Evolutionary conservation across 78 protist genomes (phyloP), one percentile per base, ranked within the genome.

Genomic region (Mantamonas sphyraenae): DNA sequence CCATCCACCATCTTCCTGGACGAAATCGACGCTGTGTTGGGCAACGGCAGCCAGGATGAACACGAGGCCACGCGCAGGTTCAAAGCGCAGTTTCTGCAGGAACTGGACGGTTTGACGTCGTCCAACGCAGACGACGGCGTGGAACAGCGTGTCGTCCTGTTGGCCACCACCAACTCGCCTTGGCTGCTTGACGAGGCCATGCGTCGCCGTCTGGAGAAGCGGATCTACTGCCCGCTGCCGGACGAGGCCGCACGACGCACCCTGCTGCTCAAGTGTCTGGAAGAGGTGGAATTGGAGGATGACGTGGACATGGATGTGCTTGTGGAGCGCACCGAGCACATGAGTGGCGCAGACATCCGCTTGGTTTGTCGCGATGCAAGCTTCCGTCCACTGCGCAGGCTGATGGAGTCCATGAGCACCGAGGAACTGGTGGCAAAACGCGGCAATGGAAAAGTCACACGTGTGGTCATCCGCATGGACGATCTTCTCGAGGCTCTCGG

Each of bases 111-210:
- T 58, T n/a, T 62, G 17, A 35, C 0, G n/a, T n/a, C n/a, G n/a
- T n/a, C n/a, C 42, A 66, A n/a, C n/a, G n/a, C n/a, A n/a, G n/a
- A n/a, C n/a, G n/a, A n/a, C n/a, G n/a, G n/a, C n/a, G n/a, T n/a
- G n/a, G n/a, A n/a, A 51, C 30, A 51, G 57, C 30, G 57, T n/a
- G 71, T 66, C 17, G 19, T 50, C 57, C 55, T 85, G 19, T 71
- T 84, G 26, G 86, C 73, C 42, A 90, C 90, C 17, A 43, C 80
- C 26, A 83, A 83, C 67, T 38, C 56, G 12, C 88, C 82, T 2
- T 64, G 77, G 83, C 76, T 64, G 19, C 71, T 83, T 37, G 87
- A 82, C 68, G 28, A 2, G 17, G 87, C 82, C 30, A 59, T 80
- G 58, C 79, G 53, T 39, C 19, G 85, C 30, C 66, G 85, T 3